phyloP scores from a whole-genome alignment of 352 stramenopile species.

The Discostella stelligera region DNA sequence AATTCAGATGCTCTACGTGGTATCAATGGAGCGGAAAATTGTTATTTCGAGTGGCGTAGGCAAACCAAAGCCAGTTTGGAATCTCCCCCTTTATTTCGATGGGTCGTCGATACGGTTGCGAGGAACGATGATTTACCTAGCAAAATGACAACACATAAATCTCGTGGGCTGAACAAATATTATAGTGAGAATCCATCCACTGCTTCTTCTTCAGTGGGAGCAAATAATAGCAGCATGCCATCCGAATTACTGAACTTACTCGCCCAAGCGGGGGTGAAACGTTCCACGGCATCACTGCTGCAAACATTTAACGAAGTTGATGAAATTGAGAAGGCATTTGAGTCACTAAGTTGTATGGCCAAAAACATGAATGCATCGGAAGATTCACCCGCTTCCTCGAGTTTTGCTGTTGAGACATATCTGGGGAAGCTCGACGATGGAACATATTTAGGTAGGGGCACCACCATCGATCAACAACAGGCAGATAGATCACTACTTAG shows the following conservation, averaged over 20 bases:
- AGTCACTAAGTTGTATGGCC: conserved; percentile 16
- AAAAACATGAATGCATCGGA: neutral
- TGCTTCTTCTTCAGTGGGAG: conserved; percentile 3
- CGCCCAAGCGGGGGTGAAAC: conserved; percentile 44
- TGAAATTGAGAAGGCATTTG: conserved; percentile 33
- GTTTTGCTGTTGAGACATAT: conserved; percentile 17
- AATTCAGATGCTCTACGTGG: conserved; percentile 31
- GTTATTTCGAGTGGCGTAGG: conserved; percentile 12
- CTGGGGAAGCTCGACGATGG: conserved; percentile 19
- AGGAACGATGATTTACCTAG: neutral
- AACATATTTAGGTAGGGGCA: conserved; percentile 17
- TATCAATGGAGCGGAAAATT: conserved; percentile 29
- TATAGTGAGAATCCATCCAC: neutral
- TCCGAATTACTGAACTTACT: conserved; percentile 43
- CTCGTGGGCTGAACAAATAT: neutral
- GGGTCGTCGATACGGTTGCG: conserved; percentile 13
- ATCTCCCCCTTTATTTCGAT: conserved; percentile 54
- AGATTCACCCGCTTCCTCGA: neutral
- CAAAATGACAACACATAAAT: neutral
- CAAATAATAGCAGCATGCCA: conserved; percentile 6
- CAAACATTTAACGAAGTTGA: conserved; percentile 46
- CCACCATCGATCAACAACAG: conserved; percentile 34
- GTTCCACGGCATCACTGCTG: conserved; percentile 33
- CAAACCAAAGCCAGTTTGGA: conserved; percentile 10
- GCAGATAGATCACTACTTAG: conserved; percentile 38